Base-by-base conservation (phyloP, 305 asterid genomes). In the Caryopteris hybrid region DNA sequence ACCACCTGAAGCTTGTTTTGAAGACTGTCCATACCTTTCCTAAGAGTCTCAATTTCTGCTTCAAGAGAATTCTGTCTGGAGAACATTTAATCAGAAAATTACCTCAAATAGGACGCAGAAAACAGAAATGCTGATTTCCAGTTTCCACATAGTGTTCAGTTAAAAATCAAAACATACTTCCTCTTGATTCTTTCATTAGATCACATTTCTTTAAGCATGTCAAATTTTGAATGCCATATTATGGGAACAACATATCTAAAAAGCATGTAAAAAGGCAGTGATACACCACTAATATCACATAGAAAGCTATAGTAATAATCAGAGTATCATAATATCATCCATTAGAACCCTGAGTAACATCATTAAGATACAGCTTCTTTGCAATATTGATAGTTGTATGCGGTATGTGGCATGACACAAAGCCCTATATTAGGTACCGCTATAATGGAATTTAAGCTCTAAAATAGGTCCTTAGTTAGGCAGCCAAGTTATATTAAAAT, bases 41-140 rank as follows among this genome's bases (percentile, higher is more conserved):
- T 85, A 76, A 91, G 79, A 29, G 74, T 84, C 74, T 86, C 87
- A 56, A 89, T 74, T 79, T 94, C 96, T 64, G 85, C 86, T 84
- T 91, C 96, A 50, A 94, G 85, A 65, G 92, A 84, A 76, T 83
- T 89, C 99, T 94, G 97, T 83, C 96, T 84, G 83, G 83, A 80
- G 80, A 84, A 56, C 76, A 76, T 82, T 80, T 82, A 82, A 81
- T 87, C 79, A 72, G 77, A 22, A 68, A 64, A 53, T 29, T 58
- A 59, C 54, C 76, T 45, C 64, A 53, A 69, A 64, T 14, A 14
- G 29, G 58, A 74, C 31, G 62, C 20, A 54, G 13, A 29, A 41
- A 68, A 63, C 47, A 34, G 36, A 57, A 6, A 46, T 41, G 45
- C 50, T 58, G 23, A 53, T 36, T 39, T 18, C 46, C 36, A 6